These are phyloP conservation scores for Sugiyamaella sp. DNA, from an alignment of 1,139 yeast genomes.

Conservation along the genomic window DNA sequence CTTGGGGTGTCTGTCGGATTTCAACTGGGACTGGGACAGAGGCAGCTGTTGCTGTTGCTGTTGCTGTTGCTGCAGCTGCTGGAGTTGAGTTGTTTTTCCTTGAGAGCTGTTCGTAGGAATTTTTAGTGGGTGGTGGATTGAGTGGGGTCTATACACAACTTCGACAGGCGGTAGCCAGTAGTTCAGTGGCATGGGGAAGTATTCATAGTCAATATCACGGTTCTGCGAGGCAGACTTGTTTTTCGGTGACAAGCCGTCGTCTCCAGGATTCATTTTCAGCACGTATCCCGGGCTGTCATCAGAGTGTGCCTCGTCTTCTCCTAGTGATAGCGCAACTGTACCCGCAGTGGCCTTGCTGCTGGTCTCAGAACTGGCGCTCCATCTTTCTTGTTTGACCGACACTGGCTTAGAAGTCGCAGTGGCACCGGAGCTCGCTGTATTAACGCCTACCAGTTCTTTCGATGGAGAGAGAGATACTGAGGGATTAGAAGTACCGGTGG, in stretches of 20 bases:
- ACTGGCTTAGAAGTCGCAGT: not conserved
- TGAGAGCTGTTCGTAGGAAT: conserved; percentile 29
- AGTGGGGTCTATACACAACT: conserved; percentile 62
- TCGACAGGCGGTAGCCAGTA: conserved; percentile 63
- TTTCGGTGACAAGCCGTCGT: conserved; percentile 18
- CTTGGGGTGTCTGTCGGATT: conserved; percentile 34
- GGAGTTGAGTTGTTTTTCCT: conserved; percentile 20
- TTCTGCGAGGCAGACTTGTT: conserved; percentile 12
- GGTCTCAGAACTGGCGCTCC: conserved; percentile 1
- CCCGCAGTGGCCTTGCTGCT: conserved; percentile 15
- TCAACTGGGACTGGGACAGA: conserved; percentile 8
- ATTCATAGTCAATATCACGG: conserved; percentile 47
- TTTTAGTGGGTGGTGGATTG: conserved; percentile 50
- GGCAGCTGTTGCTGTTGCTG: conserved; percentile 9
- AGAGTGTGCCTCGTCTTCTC: conserved; percentile 21
- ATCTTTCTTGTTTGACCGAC: conserved; percentile 7
- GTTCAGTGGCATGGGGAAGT: conserved; percentile 58
- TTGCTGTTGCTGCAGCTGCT: conserved; percentile 4
- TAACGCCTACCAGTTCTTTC: not conserved
- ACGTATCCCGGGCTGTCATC: conserved; percentile 20
- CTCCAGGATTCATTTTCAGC: conserved; percentile 18
- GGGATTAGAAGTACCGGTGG: not conserved
- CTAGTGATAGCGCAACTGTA: conserved; percentile 16
- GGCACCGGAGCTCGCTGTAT: too few relatives aligned
- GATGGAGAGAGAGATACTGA: not conserved